phyloP scores from a whole-genome alignment of 768 basidiomycete genomes.

The Boletus coccyginus region DNA sequence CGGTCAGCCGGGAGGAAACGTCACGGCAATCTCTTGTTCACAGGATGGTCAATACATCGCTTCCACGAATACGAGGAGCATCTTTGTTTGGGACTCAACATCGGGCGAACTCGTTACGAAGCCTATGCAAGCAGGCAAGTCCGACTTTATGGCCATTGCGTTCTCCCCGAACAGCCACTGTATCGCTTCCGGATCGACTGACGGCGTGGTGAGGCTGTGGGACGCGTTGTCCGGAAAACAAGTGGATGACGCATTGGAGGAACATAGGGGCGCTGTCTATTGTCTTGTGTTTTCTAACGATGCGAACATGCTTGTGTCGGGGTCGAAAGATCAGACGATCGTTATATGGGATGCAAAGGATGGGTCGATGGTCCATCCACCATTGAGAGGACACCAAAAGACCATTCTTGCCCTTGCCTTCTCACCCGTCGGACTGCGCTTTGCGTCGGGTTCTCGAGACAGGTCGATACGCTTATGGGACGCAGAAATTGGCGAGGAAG shows the following conservation, averaged over 20 bases:
- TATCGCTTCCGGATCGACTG: constrained; percentile 24
- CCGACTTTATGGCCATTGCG: constrained; percentile 16
- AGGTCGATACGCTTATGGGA: constrained; percentile 30
- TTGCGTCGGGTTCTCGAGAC: constrained; percentile 34
- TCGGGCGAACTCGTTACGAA: constrained; percentile 26
- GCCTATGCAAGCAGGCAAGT: constrained; percentile 11
- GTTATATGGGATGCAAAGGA: constrained; percentile 24
- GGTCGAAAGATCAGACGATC: constrained; percentile 25
- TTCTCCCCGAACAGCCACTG: constrained; percentile 29
- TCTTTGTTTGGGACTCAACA: constrained; percentile 27
- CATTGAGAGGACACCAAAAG: constrained; percentile 25
- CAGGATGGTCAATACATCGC: constrained; percentile 29
- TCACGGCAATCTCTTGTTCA: constrained; percentile 25
- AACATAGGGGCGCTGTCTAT: constrained; percentile 22
- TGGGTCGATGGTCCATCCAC: constrained; percentile 12
- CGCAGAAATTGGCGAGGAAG: constrained; percentile 14
- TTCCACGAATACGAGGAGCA: constrained; percentile 19
- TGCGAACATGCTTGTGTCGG: constrained; percentile 23
- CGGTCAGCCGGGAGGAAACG: constrained; percentile 9
- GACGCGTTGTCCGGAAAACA: constrained; percentile 24
- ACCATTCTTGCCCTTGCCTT: constrained; percentile 27
- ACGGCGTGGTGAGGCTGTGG: constrained; percentile 27
- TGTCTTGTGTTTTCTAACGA: constrained; percentile 32
- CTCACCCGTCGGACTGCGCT: constrained; percentile 23
- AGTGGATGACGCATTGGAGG: constrained; percentile 12